Base-by-base conservation (phyloP, 2,329 filamentous ascomycete species). In the Pseudocercospora eumusae region DNA sequence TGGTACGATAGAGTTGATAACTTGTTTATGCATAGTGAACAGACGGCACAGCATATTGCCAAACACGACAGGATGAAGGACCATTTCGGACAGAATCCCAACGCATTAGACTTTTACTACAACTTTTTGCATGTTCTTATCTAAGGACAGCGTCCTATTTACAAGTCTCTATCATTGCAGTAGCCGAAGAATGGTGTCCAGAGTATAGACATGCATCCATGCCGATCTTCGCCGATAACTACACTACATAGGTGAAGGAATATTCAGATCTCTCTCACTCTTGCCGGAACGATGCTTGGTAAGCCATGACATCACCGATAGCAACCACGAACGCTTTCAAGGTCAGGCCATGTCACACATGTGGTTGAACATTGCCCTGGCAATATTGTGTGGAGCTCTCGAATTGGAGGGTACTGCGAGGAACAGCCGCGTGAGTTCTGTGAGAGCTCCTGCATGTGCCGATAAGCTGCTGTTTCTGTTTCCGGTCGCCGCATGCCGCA, bases 381-480 rank as follows among this genome's bases (percentile, higher is more conserved):
- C 20, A 33, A 33, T 53, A 50, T 28, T 25, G 33, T 49, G 42
- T 49, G 20, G 4, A 36, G 25, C 40, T 40, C 50, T 31, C 40
- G 36, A 55, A 36, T 55, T 40, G 28, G 52, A 47, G 10, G 20
- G n/a, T 56, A 27, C 44, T 40, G 59, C 59, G 59, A 50, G 31
- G n/a, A 57, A 57, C 20, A 9, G 40, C 59, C 54, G 58, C 52
- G 45, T 54, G 45, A 53, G 42, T 60, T 60, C 47, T 47, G 40
- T 33, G 52, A 36, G 36, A 52, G 53, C 36, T 56, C 53, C 53
- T 21, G 40, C n/a, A 20, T 13, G 23, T 47, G 23, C 56, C 56
- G 60, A 59, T 62, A 59, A 62, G 50, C 50, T 28, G 28, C 40
- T 33, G 23, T 36, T 45, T 23, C 57, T 40, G 57, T 47, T 55